Evolutionary conservation across 169 alveolate genomes (phyloP).

Genomic region (Cryptosporidium felis): DNA sequence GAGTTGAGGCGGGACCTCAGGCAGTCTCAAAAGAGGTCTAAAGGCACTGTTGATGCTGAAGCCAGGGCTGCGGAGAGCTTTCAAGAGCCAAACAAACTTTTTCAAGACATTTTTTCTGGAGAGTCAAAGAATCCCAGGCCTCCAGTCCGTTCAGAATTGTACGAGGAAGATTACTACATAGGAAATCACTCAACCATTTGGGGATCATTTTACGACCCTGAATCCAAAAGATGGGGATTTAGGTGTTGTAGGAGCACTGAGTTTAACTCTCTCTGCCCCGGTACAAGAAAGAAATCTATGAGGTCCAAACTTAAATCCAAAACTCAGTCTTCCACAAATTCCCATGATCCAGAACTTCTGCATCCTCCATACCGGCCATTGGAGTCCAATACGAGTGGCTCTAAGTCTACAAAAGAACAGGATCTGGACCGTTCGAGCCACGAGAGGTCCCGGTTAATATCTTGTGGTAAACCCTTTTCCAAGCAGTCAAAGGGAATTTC

Average conservation of each 20-base stretch:
- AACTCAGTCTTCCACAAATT: not conserved
- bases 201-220: slow-evolving; percentile 86
- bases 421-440: too few relatives aligned
- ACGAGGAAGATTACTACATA: slow-evolving; percentile 80
- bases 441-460: not conserved
- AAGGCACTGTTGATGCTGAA: not conserved
- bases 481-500: not conserved
- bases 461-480: not conserved
- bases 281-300: not conserved
- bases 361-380: not conserved
- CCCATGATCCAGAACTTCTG: not conserved
- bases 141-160: not conserved
- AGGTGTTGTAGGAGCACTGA: slow-evolving; percentile 79
- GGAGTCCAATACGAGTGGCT: not conserved
- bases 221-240: slow-evolving; percentile 85
- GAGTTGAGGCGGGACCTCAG: slow-evolving; percentile 86
- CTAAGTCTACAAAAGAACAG: not conserved
- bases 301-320: not conserved
- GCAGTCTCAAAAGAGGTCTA: slow-evolving; percentile 75
- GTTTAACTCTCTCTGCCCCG: not conserved
- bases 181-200: slow-evolving; percentile 85
- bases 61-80: not conserved
- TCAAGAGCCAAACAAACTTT: not conserved
- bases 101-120: not conserved
- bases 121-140: not conserved